These are phyloP conservation scores for Colletotrichum sidae DNA, from an alignment of 2,329 filamentous ascomycete species.

Conservation along the genomic window DNA sequence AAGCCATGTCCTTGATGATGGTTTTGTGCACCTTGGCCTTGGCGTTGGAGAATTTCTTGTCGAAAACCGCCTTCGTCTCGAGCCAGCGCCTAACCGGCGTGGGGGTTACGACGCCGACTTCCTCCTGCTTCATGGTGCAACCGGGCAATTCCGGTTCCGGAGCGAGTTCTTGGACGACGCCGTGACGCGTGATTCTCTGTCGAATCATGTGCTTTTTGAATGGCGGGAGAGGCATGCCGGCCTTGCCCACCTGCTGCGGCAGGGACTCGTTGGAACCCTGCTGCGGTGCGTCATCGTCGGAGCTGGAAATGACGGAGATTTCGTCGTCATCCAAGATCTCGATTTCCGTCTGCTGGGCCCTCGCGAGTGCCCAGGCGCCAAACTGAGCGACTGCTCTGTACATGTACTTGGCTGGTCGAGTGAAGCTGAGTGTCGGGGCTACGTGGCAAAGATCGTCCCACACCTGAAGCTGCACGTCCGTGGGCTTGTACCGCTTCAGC, in stretches of 20 bases:
- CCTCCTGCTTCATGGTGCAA: constrained; percentile 70
- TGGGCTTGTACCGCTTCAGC: constrained; percentile 79
- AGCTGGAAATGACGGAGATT: constrained; percentile 78
- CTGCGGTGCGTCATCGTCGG: constrained; percentile 52
- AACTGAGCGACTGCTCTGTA: constrained; percentile 94
- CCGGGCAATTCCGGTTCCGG: constrained; percentile 72
- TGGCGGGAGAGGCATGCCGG: constrained; percentile 83
- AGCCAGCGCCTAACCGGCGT: constrained; percentile 88
- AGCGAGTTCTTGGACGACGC: constrained; percentile 76
- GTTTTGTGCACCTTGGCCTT: constrained; percentile 80
- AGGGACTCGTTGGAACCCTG: constrained; percentile 36
- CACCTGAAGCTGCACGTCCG: constrained; percentile 92
- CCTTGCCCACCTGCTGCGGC: constrained; percentile 75
- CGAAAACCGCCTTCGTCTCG: constrained; percentile 77
- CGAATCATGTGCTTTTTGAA: constrained; percentile 93
- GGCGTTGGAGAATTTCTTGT: constrained; percentile 75
- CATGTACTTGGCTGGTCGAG: constrained; percentile 96
- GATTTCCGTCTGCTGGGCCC: constrained; percentile 82
- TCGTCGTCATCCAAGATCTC: constrained; percentile 84
- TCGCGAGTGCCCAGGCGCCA: constrained; percentile 88
- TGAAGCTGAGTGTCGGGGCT: constrained; percentile 92
- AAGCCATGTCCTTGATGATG: constrained; percentile 77
- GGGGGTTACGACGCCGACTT: constrained; percentile 84
- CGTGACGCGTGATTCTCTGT: constrained; percentile 84
- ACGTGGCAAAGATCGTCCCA: constrained; percentile 98